These are phyloP conservation scores for Warburgia ugandensis DNA, from an alignment of 164 flowering plant species.

Conservation along the genomic window DNA sequence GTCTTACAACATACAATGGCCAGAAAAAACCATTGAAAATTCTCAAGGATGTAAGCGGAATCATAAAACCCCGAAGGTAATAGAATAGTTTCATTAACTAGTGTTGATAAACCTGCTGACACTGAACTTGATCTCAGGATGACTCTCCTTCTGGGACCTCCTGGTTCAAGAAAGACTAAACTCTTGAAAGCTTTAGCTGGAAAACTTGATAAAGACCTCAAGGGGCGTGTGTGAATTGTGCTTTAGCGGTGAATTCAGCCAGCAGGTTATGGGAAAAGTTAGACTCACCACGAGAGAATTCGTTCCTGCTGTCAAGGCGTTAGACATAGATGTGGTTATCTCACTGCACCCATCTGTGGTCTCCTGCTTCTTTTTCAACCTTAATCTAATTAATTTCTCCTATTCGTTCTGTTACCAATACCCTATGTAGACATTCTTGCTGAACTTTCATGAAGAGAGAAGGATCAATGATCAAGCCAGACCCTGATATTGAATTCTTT, in stretches of 20 bases:
- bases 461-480: slow-evolving; percentile 21
- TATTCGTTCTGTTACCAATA: neutral
- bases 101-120: too few relatives aligned
- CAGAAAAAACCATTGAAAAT: slow-evolving; percentile 20
- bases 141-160: slow-evolving; percentile 38
- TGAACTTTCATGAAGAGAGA: slow-evolving; percentile 29
- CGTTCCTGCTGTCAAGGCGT: slow-evolving; percentile 30
- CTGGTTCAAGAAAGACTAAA: slow-evolving; percentile 27
- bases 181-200: slow-evolving; percentile 32
- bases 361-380: neutral
- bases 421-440: slow-evolving; percentile 21
- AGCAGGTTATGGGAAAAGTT: slow-evolving; percentile 24
- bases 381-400: neutral
- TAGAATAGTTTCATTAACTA: neutral
- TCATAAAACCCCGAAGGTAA: slow-evolving; percentile 34
- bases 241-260: neutral
- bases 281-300: slow-evolving; percentile 29
- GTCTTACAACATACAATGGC: slow-evolving; percentile 14
- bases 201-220: slow-evolving; percentile 33
- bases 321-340: slow-evolving; percentile 26
- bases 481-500: slow-evolving; percentile 27
- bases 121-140: slow-evolving; percentile 18
- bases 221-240: too few relatives aligned
- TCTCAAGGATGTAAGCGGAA: slow-evolving; percentile 26
- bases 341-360: neutral